These are phyloP conservation scores for Astrothelium macrocarpum DNA, from an alignment of 495 filamentous ascomycete genomes.

Conservation along the genomic window DNA sequence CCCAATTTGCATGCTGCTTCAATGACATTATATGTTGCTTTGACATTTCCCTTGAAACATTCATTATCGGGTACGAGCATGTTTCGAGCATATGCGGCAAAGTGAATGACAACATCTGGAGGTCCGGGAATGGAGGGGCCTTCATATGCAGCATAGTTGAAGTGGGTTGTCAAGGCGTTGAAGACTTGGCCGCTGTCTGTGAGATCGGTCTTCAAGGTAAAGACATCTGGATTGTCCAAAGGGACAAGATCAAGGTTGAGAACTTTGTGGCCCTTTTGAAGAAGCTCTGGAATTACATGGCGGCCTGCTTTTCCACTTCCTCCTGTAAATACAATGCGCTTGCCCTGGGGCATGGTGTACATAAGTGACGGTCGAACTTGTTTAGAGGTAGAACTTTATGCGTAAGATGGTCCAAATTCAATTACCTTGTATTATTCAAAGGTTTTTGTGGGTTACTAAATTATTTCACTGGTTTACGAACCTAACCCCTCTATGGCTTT, in stretches of 20 bases:
- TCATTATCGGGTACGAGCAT: conserved; percentile 54
- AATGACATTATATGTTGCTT: conserved; percentile 49
- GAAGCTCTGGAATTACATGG: conserved; percentile 46
- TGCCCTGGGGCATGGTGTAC: conserved; percentile 21
- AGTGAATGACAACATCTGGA: conserved; percentile 53
- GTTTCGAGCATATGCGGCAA: conserved; percentile 51
- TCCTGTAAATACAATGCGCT: conserved; percentile 47
- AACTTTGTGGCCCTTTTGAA: conserved; percentile 38
- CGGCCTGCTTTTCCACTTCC: conserved; percentile 52
- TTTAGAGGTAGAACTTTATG: not conserved
- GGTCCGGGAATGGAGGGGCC: conserved; percentile 30
- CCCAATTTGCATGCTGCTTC: conserved; percentile 51
- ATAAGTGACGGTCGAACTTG: not conserved
- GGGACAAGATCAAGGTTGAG: conserved; percentile 51
- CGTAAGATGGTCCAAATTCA: not conserved
- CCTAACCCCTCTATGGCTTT: not conserved
- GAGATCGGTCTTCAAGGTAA: conserved; percentile 49
- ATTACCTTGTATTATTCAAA: not conserved
- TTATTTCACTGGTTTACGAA: not conserved
- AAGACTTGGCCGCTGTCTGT: conserved; percentile 51
- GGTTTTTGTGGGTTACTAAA: not conserved
- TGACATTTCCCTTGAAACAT: conserved; percentile 45
- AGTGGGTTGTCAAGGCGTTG: conserved; percentile 48
- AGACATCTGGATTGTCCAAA: conserved; percentile 38
- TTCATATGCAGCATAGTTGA: conserved; percentile 42